phyloP scores from a whole-genome alignment of 2,329 filamentous ascomycete species.

The Exophiala spinifera region DNA sequence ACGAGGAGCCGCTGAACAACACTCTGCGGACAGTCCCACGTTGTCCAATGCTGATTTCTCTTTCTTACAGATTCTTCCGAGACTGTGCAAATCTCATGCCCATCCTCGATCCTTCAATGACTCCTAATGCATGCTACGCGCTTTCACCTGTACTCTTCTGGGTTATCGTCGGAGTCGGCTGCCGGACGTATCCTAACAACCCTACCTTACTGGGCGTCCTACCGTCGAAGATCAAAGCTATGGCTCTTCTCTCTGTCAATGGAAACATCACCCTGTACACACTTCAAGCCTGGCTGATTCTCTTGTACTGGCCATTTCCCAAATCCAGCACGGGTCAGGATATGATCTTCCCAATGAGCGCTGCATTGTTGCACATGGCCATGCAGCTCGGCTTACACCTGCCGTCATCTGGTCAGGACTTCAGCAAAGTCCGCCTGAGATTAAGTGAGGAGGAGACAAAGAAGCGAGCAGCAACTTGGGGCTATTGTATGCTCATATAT shows the following conservation, averaged over 20 bases:
- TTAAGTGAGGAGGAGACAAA: constrained; percentile 36
- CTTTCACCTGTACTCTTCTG: constrained; percentile 82
- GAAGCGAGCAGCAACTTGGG: constrained; percentile 41
- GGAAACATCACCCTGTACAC: constrained; percentile 34
- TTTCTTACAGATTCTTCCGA: constrained; percentile 36
- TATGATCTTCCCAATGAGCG: constrained; percentile 37
- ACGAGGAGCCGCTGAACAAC: too few species aligned
- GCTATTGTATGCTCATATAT: constrained; percentile 40
- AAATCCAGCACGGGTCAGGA: constrained; percentile 35
- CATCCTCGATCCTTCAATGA: constrained; percentile 47
- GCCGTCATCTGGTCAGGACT: constrained; percentile 43
- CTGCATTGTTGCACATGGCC: constrained; percentile 40
- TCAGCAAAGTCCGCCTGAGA: constrained; percentile 36
- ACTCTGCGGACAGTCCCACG: too few species aligned
- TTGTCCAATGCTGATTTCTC: not conserved
- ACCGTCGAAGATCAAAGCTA: constrained; percentile 35
- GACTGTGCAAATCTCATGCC: constrained; percentile 40
- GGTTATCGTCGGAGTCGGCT: constrained; percentile 53
- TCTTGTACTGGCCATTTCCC: constrained; percentile 43
- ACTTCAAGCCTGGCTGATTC: constrained; percentile 38
- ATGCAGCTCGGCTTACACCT: constrained; percentile 45
- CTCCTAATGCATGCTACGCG: constrained; percentile 70
- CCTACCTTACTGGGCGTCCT: constrained; percentile 39
- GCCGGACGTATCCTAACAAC: constrained; percentile 38
- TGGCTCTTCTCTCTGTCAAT: constrained; percentile 36